Percentiles rank a stretch among this genome's conserved stretches.
Conservation (phyloP, 345 rosid genomes). For the Cardamine resedifolia region DNA sequence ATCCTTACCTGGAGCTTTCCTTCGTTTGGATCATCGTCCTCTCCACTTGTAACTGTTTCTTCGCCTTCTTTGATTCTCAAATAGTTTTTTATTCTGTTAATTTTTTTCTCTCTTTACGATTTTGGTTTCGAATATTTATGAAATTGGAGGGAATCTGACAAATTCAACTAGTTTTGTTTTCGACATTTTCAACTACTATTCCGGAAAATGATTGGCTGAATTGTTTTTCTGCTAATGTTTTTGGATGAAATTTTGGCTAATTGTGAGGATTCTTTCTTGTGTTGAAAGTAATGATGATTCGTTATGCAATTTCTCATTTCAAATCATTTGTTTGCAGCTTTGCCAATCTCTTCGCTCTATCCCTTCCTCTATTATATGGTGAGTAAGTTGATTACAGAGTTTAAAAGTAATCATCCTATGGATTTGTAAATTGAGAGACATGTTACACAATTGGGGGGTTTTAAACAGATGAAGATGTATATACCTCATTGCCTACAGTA, state of each 20-base stretch:
- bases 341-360: slow-evolving; percentile 83
- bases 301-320: not conserved
- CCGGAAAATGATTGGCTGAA: not conserved
- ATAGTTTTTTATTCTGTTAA: not conserved
- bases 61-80: not conserved
- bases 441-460: not conserved
- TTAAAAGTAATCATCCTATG: not conserved
- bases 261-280: slow-evolving; percentile 18
- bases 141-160: not conserved
- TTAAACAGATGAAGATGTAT: not conserved
- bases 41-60: slow-evolving; percentile 49
- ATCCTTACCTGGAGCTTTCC: slow-evolving; percentile 59
- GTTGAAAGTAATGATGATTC: slow-evolving; percentile 27
- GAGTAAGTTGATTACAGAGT: slow-evolving; percentile 31
- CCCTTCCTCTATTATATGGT: slow-evolving; percentile 95
- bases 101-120: not conserved
- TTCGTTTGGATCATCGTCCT: slow-evolving; percentile 76
- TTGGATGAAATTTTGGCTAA: not conserved
- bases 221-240: not conserved
- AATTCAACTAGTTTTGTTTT: not conserved
- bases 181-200: not conserved
- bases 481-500: not conserved
- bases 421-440: not conserved
- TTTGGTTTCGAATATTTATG: not conserved
- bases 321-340: slow-evolving; percentile 45